Evolutionary conservation across 495 filamentous ascomycete genomes (phyloP), one percentile per base, ranked within the genome.

Genomic region (Neurospora sp.): DNA sequence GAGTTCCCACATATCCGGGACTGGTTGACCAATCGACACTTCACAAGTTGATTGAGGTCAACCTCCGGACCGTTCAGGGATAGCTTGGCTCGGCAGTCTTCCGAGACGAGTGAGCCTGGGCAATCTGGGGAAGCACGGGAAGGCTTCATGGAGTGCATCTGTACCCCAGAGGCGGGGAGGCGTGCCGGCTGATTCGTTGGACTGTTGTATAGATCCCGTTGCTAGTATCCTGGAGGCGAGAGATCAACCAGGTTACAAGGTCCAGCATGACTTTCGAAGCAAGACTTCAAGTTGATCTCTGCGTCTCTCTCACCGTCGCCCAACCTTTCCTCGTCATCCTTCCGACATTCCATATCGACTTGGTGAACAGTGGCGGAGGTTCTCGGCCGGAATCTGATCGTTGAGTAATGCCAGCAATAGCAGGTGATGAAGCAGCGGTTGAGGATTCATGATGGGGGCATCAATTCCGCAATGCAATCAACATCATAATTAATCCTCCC

Each of bases 401-500:
- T 31, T 62, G 20, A 62, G 5, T 59, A 59, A 31, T 31, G 23
- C 48, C 48, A 62, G 12, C 2, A 16, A 35, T 62, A 16, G 54
- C 23, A 62, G 54, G 54, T 31, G 12, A 16, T 62, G 27, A 35
- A 62, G 54, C 27, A 18, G 27, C 27, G 27, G 54, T 16, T 35
- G 27, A 62, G 5, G 27, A 16, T 8, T 62, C 3, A 6, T 62
- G 14, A 62, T 35, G 23, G 27, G 54, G 27, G 27, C 54, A 35
- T 62, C 27, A 35, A 62, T 4, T 4, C 14, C 6, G 6, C 12
- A 54, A n/a, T 18, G 31, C 72, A 77, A 77, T 79, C 69, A 71
- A 69, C 37, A 16, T 37, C 27, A 54, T 70, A 77, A 77, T 77
- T 66, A 72, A 69, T 72, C 72, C 71, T 73, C 75, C 77, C 74